These are phyloP conservation scores for Pseudomonodictys pantanalensis DNA, from an alignment of 495 filamentous ascomycete genomes.

Conservation along the genomic window DNA sequence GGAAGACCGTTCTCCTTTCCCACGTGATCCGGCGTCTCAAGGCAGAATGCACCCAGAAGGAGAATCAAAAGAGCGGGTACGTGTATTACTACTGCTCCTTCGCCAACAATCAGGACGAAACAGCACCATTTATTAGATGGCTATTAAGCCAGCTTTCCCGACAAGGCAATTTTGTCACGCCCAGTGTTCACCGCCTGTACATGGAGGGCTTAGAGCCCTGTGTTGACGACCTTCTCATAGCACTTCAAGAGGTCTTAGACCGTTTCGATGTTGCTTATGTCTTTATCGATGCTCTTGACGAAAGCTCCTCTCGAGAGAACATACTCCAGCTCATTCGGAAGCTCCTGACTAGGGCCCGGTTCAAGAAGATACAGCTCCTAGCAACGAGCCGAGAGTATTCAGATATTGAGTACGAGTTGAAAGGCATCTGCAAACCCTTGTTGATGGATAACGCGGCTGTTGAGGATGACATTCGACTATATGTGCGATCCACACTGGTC, in stretches of 20 bases:
- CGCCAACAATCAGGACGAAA: slow-evolving; percentile 38
- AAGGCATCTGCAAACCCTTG: slow-evolving; percentile 4
- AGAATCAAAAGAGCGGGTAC: background rate
- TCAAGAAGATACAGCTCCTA: slow-evolving; percentile 42
- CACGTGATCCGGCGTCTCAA: slow-evolving; percentile 36
- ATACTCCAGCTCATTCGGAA: slow-evolving; percentile 29
- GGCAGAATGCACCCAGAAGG: slow-evolving; percentile 14
- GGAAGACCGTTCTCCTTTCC: slow-evolving; percentile 45
- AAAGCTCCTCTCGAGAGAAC: slow-evolving; percentile 29
- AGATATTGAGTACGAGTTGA: slow-evolving; percentile 41
- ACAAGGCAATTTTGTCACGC: slow-evolving; percentile 23
- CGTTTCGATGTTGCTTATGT: slow-evolving; percentile 33
- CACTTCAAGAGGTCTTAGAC: slow-evolving; percentile 5
- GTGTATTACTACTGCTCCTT: slow-evolving; percentile 46
- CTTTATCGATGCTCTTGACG: slow-evolving; percentile 41
- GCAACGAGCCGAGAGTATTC: slow-evolving; percentile 45
- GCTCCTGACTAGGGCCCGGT: slow-evolving; percentile 36
- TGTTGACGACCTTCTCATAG: background rate
- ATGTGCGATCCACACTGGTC: slow-evolving; percentile 32
- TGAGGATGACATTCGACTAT: slow-evolving; percentile 39
- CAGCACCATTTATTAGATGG: slow-evolving; percentile 22
- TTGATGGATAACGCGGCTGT: slow-evolving; percentile 43
- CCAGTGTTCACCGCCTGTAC: background rate
- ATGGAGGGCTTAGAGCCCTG: background rate
- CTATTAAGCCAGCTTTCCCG: slow-evolving; percentile 41